A percentile compares a stretch with the other conserved stretches of the same genome.
These are phyloP conservation scores for Phyllosticta ampelicida DNA, from an alignment of 2,329 filamentous ascomycete species.

Conservation along the genomic window DNA sequence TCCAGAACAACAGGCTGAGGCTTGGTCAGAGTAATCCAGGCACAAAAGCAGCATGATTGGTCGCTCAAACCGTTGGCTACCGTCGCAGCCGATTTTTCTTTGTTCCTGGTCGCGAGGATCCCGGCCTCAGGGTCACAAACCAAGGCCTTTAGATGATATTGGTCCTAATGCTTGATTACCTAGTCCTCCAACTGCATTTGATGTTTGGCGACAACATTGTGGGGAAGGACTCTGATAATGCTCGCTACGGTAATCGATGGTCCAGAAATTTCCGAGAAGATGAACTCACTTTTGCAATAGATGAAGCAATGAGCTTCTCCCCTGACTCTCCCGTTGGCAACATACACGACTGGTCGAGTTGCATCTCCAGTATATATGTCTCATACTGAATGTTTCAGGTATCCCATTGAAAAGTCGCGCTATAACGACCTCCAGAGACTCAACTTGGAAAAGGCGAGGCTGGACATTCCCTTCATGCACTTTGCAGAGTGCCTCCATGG, in stretches of 20 bases:
- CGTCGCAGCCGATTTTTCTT: background rate
- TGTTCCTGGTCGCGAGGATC: background rate
- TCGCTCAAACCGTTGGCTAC: background rate
- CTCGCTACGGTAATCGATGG: conserved; percentile 21
- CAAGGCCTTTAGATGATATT: background rate
- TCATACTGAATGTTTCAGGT: conserved; percentile 12
- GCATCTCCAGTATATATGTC: background rate
- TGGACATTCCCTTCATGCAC: conserved; percentile 34
- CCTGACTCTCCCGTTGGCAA: conserved; percentile 31
- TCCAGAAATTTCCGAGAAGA: conserved; percentile 6
- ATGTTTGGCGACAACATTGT: conserved; percentile 36
- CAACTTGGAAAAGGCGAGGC: conserved; percentile 27
- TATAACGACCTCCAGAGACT: conserved; percentile 33
- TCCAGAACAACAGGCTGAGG: background rate
- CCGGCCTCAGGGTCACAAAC: background rate
- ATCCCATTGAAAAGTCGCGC: conserved; percentile 32
- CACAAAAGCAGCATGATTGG: background rate
- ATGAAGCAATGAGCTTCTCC: conserved; percentile 27
- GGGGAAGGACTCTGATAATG: conserved; percentile 28
- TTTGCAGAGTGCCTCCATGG: conserved; percentile 36
- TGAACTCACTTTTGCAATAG: conserved; percentile 9
- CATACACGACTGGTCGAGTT: conserved; percentile 30
- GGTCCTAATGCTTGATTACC: background rate
- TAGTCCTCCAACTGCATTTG: conserved; percentile 33
- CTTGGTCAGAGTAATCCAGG: background rate